phyloP scores from a whole-genome alignment of 2,329 filamentous ascomycete species.

The Penicillium brasilianum region DNA sequence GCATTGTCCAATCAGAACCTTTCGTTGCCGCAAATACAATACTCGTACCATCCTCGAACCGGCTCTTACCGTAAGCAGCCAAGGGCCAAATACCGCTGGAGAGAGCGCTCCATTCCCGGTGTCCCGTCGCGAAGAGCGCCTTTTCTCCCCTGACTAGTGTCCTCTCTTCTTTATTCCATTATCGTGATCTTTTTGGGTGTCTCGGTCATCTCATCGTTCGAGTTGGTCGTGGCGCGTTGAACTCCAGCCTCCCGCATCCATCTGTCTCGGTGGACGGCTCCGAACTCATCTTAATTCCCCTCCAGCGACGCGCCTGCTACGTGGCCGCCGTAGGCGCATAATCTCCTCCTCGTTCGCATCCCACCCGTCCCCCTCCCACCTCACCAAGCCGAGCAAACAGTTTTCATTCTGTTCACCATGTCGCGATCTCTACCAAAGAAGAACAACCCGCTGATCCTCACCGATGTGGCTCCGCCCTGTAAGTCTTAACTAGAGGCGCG shows the following conservation, averaged over 20 bases:
- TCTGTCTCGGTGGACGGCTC: constrained; percentile 30
- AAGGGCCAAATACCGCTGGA: constrained; percentile 24
- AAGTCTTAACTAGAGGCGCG: constrained; percentile 36
- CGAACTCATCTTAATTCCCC: constrained; percentile 15
- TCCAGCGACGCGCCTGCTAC: constrained; percentile 50
- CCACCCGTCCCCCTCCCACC: constrained; percentile 15
- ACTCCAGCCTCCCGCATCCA: constrained; percentile 7
- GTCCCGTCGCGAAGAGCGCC: constrained; percentile 26
- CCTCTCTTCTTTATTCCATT: constrained; percentile 20
- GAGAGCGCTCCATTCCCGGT: constrained; percentile 6
- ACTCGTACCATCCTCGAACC: constrained; percentile 18
- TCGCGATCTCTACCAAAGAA: constrained; percentile 53
- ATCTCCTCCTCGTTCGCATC: constrained; percentile 23
- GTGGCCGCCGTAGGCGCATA: constrained; percentile 48
- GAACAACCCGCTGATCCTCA: constrained; percentile 53
- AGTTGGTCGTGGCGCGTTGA: constrained; percentile 6
- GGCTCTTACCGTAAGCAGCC: constrained; percentile 32
- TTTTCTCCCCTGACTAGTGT: constrained; percentile 30
- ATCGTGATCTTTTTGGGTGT: constrained; percentile 6
- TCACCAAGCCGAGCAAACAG: not conserved
- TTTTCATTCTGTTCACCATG: constrained; percentile 35
- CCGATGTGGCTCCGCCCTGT: constrained; percentile 52
- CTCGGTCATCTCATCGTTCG: constrained; percentile 9
- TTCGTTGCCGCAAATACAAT: not conserved
- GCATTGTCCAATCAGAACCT: constrained; percentile 17